A percentile compares a stretch with the other conserved stretches of the same genome.
These are phyloP conservation scores for Garcileccinum viscosum DNA, from an alignment of 1,284 basidiomycete genomes.

Conservation along the genomic window DNA sequence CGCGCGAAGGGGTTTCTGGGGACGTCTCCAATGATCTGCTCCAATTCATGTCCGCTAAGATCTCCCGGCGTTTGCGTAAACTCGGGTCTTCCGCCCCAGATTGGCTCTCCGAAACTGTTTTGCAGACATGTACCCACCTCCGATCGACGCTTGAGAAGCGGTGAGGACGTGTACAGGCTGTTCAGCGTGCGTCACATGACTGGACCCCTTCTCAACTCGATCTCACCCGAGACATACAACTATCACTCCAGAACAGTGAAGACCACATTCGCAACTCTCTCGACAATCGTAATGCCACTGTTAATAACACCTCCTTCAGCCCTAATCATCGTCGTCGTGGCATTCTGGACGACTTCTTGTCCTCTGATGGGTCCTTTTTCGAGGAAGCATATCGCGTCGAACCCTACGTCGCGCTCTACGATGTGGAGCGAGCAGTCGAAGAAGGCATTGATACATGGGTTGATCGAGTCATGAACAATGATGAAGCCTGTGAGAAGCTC, in stretches of 20 bases:
- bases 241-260: neutral
- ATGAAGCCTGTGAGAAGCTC: slow-evolving; percentile 26
- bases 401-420: slow-evolving; percentile 35
- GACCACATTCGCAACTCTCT: neutral
- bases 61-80: slow-evolving; percentile 45
- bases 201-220: slow-evolving; percentile 25
- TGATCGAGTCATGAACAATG: slow-evolving; percentile 10
- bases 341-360: slow-evolving; percentile 27
- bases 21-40: slow-evolving; percentile 42
- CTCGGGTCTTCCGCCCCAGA: slow-evolving; percentile 30
- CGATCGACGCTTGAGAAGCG: slow-evolving; percentile 19
- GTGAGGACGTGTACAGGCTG: slow-evolving; percentile 20
- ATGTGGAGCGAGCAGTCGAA: slow-evolving; percentile 43
- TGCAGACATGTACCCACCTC: slow-evolving; percentile 21
- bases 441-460: slow-evolving; percentile 41
- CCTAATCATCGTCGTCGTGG: slow-evolving; percentile 19
- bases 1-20: slow-evolving; percentile 24
- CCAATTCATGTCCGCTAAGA: slow-evolving; percentile 38
- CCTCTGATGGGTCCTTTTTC: slow-evolving; percentile 23
- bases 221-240: neutral
- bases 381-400: slow-evolving; percentile 16
- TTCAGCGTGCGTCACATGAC: slow-evolving; percentile 22
- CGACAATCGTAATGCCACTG: neutral
- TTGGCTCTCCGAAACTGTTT: slow-evolving; percentile 23
- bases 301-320: slow-evolving; percentile 15